A percentile compares a stretch with the other conserved stretches of the same genome.
phyloP scores from a whole-genome alignment of 1,139 yeast genomes.

The Geotrichum fermentans region DNA sequence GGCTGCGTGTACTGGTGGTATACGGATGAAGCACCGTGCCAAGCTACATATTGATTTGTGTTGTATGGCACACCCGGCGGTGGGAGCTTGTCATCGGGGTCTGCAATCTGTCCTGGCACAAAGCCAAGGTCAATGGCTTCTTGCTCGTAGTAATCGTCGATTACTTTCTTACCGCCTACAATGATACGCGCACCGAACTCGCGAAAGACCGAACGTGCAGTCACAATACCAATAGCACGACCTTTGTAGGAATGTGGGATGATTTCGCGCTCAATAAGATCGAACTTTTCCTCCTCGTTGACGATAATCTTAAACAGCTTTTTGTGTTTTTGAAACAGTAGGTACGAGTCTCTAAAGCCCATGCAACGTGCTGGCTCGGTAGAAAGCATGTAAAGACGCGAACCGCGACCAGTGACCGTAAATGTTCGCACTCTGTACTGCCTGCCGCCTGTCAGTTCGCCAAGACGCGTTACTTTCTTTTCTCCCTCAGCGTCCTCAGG shows the following conservation, averaged over 20 bases:
- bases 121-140: constrained; percentile 66
- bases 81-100: constrained; percentile 56
- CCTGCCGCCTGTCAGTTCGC: constrained; percentile 70
- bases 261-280: constrained; percentile 72
- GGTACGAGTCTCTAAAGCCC: constrained; percentile 90
- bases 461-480: constrained; percentile 62
- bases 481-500: constrained; percentile 80
- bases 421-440: constrained; percentile 77
- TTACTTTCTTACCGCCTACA: constrained; percentile 71
- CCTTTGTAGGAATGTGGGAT: constrained; percentile 91
- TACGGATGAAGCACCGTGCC: constrained; percentile 48
- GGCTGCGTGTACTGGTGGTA: constrained; percentile 39
- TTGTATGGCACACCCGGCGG: constrained; percentile 43
- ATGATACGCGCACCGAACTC: constrained; percentile 90
- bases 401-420: constrained; percentile 67
- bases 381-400: constrained; percentile 73
- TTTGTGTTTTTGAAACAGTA: constrained; percentile 80
- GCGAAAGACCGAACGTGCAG: constrained; percentile 83
- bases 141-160: constrained; percentile 86
- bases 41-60: constrained; percentile 48
- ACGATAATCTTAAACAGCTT: constrained; percentile 68
- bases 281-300: constrained; percentile 73
- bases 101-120: constrained; percentile 75
- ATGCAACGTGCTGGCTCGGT: constrained; percentile 95
- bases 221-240: constrained; percentile 79